Percentiles rank a stretch among this genome's conserved stretches.
Evolutionary conservation across 78 protist species (phyloP).

Genomic region (Dictyostelium purpureum): DNA sequence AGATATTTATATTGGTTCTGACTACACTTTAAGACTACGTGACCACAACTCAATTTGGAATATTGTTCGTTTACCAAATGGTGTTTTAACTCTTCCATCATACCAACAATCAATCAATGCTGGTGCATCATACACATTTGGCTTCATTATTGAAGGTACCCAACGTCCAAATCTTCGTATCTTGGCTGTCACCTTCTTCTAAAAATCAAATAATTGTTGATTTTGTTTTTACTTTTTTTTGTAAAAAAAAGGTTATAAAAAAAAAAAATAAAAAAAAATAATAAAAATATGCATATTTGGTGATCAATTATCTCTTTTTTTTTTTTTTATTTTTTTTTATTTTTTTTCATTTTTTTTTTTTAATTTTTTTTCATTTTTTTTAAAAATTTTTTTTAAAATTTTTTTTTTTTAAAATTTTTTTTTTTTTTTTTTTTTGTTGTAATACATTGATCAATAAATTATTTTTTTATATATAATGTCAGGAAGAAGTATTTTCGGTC

Average conservation of each 20-base stretch:
- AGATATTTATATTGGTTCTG: slow-evolving; percentile 15
- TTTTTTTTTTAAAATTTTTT: background rate
- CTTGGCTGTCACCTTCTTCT: no score
- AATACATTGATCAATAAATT: no score
- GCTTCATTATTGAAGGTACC: slow-evolving; percentile 36
- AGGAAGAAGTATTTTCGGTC: background rate
- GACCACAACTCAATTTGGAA: slow-evolving; percentile 30
- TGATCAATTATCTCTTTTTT: no score
- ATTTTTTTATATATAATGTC: background rate
- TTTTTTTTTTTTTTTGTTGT: no score
- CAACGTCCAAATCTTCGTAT: background rate
- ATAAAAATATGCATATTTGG: no score
- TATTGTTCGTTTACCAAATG: background rate
- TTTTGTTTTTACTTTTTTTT: no score
- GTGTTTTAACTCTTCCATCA: slow-evolving; percentile 9
- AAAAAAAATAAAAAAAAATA: no score
- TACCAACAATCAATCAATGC: slow-evolving; percentile 22
- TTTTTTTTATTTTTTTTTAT: no score
- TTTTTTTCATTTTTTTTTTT: no score
- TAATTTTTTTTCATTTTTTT: background rate
- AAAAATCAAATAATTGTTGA: no score
- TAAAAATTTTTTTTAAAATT: background rate
- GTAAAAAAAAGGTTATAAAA: no score
- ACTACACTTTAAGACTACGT: slow-evolving; percentile 10
- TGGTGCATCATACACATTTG: slow-evolving; percentile 22